These are phyloP conservation scores for Lactarius sanguifluus DNA, from an alignment of 768 basidiomycete genomes.

Conservation along the genomic window DNA sequence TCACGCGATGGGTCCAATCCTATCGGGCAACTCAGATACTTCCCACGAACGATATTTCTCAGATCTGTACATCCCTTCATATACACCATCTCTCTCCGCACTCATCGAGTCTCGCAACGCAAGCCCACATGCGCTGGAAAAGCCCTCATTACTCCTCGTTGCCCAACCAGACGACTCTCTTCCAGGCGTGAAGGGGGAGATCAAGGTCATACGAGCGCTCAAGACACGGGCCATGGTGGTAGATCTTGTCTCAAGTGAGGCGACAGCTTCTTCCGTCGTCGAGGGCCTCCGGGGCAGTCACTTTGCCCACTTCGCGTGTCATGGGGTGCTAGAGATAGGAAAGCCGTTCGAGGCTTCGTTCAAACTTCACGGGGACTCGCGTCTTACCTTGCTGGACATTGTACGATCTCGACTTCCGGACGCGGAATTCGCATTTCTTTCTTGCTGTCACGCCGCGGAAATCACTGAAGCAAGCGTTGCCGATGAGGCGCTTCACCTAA, in stretches of 20 bases:
- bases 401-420: neutral
- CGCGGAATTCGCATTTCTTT: neutral
- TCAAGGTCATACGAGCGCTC: neutral
- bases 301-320: neutral
- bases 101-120: slow-evolving; percentile 8
- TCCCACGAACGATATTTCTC: slow-evolving; percentile 2
- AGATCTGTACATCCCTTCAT: slow-evolving; percentile 5
- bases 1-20: slow-evolving; percentile 15
- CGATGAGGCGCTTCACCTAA: neutral
- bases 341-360: neutral
- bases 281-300: neutral
- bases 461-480: neutral
- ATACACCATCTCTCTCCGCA: slow-evolving; percentile 6
- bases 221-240: neutral
- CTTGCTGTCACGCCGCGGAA: neutral
- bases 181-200: neutral
- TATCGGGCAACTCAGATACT: neutral
- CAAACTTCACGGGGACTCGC: neutral
- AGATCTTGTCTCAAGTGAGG: neutral
- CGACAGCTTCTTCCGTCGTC: neutral
- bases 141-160: slow-evolving; percentile 7
- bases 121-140: too few species aligned
- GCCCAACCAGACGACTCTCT: neutral
- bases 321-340: neutral
- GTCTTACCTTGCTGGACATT: neutral